Conservation (phyloP, 2,329 filamentous ascomycete genomes). For the Stachybotrys chlorohalonatus region DNA sequence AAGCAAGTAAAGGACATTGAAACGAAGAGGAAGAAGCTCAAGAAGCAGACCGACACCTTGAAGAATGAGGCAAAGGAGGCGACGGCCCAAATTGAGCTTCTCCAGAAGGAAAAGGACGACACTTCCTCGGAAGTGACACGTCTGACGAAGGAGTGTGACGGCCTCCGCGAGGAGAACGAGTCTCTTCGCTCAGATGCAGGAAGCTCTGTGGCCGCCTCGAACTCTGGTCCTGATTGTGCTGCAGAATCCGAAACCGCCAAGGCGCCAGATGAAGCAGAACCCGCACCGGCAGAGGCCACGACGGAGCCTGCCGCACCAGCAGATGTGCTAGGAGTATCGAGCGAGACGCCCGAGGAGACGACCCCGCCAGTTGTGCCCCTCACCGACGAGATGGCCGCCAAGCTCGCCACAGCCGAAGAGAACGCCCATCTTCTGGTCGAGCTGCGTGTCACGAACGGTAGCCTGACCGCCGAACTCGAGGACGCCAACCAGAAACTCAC, state of each 20-base stretch:
- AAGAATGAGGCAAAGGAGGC: conserved; percentile 10
- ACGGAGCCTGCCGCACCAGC: conserved; percentile 5
- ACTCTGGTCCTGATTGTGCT: background rate
- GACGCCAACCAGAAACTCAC: conserved; percentile 1
- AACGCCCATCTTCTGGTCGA: conserved; percentile 5
- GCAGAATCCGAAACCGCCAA: conserved; percentile 4
- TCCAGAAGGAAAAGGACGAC: conserved; percentile 14
- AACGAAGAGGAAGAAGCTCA: conserved; percentile 4
- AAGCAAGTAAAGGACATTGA: conserved; percentile 12
- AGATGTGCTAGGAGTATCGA: conserved; percentile 3
- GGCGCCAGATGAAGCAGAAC: background rate
- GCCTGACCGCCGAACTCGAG: conserved; percentile 11
- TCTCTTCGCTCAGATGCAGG: conserved; percentile 12
- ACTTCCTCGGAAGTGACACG: conserved; percentile 10
- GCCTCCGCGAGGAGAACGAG: conserved; percentile 12
- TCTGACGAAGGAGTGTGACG: conserved; percentile 12
- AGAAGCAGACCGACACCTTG: conserved; percentile 5
- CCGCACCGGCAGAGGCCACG: conserved; percentile 8
- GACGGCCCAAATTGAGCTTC: conserved; percentile 10
- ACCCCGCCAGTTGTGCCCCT: conserved; percentile 3
- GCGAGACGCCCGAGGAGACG: conserved; percentile 11
- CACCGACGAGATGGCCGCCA: conserved; percentile 9
- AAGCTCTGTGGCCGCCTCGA: conserved; percentile 5
- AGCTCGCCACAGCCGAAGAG: conserved; percentile 9
- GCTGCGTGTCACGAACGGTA: conserved; percentile 13